Percentiles rank a stretch among this genome's conserved stretches.
Evolutionary conservation across 108 stramenopile species (phyloP).

Genomic region (Stephanodiscus triporus): DNA sequence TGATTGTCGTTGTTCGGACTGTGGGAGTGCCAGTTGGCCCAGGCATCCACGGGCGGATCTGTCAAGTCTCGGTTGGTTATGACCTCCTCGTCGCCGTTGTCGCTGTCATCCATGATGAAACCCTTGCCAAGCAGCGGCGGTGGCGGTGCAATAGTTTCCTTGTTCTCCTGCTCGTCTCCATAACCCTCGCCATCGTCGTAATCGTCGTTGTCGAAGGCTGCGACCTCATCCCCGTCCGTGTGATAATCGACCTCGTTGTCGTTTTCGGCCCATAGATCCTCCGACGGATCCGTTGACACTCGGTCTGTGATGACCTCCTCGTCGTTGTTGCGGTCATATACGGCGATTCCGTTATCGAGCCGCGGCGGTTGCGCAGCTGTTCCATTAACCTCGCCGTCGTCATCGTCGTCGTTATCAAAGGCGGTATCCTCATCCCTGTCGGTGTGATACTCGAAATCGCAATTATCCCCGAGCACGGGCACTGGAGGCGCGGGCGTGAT

Average conservation of each 20-base stretch:
- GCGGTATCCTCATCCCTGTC: conserved; percentile 18
- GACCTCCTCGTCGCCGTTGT: background rate
- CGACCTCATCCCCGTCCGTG: conserved; percentile 7
- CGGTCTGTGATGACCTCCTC: background rate
- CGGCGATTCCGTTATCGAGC: too few relatives aligned
- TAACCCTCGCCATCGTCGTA: background rate
- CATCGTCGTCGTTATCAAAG: background rate
- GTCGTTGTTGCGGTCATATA: background rate
- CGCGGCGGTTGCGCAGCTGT: too few relatives aligned
- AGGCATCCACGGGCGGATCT: background rate
- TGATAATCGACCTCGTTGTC: conserved; percentile 36
- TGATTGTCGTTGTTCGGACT: conserved; percentile 13
- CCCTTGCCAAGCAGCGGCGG: too few relatives aligned
- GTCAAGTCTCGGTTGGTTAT: background rate
- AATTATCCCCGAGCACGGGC: background rate
- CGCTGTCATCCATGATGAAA: background rate
- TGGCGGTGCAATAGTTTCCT: background rate
- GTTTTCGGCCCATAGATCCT: background rate
- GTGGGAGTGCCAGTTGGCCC: too few relatives aligned
- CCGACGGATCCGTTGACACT: background rate
- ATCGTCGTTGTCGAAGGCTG: background rate
- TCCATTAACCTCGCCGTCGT: background rate
- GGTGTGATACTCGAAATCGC: conserved; percentile 42
- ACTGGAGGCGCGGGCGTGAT: too few relatives aligned
- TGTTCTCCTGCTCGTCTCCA: background rate